Conservation (phyloP, 2,329 filamentous ascomycete species). For the Venturia aucupariae region DNA sequence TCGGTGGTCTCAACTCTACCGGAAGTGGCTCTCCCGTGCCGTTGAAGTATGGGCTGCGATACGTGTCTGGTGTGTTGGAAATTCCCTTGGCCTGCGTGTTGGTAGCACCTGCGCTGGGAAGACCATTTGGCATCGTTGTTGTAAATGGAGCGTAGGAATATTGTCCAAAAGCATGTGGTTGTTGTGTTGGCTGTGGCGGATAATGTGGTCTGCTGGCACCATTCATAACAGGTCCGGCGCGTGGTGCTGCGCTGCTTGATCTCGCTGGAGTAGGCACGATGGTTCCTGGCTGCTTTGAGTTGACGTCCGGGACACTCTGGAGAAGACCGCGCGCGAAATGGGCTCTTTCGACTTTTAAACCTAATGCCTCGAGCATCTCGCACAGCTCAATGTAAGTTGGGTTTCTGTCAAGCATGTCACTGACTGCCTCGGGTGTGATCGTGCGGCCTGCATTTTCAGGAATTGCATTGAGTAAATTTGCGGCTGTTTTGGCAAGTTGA, state of each 20-base stretch:
- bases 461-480: conserved; percentile 35
- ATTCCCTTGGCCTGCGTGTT: background rate
- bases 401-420: conserved; percentile 41
- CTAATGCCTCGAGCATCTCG: conserved; percentile 41
- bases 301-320: conserved; percentile 32
- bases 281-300: background rate
- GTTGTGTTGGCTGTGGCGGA: background rate
- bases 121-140: background rate
- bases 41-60: conserved; percentile 15
- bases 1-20: background rate
- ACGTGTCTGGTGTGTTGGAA: background rate
- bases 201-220: background rate
- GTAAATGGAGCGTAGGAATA: background rate
- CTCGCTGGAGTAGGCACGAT: background rate
- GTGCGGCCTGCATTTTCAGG: conserved; percentile 33
- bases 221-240: background rate
- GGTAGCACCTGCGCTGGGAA: background rate
- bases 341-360: conserved; percentile 42
- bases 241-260: conserved; percentile 2
- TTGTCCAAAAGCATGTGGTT: background rate
- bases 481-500: conserved; percentile 41
- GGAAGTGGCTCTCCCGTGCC: background rate
- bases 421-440: conserved; percentile 31
- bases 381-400: conserved; percentile 49
- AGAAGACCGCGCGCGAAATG: conserved; percentile 45